These are phyloP conservation scores for Martiniozyma abietophila DNA, from an alignment of 805 yeast genomes.

Conservation along the genomic window DNA sequence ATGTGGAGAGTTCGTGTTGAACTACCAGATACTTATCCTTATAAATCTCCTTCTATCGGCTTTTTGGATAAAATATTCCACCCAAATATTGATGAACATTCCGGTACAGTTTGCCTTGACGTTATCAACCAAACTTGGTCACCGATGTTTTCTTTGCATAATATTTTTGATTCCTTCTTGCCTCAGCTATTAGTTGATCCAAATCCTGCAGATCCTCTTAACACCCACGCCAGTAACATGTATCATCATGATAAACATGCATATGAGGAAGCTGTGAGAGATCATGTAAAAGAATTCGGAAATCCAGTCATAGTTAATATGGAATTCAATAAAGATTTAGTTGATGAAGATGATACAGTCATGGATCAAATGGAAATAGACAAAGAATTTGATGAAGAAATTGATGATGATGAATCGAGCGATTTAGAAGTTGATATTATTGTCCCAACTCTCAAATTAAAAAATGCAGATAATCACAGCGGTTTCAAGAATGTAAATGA, in stretches of 20 bases:
- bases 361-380: background rate
- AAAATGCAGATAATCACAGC: too few species aligned
- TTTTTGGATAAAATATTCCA: conserved; percentile 86
- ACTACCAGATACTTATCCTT: conserved; percentile 91
- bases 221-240: conserved; percentile 79
- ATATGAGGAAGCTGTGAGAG: conserved; percentile 62
- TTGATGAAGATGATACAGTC: conserved; percentile 31
- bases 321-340: conserved; percentile 17
- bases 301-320: conserved; percentile 26
- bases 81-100: conserved; percentile 87
- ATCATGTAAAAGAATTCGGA: conserved; percentile 68
- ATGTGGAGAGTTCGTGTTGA: conserved; percentile 88
- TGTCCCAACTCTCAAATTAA: too few species aligned
- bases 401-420: conserved; percentile 3
- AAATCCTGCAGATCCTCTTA: conserved; percentile 89
- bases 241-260: conserved; percentile 57
- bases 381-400: background rate
- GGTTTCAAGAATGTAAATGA: too few species aligned
- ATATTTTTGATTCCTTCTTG: conserved; percentile 84
- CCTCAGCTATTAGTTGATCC: conserved; percentile 91
- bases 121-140: conserved; percentile 98
- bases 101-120: conserved; percentile 90
- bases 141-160: conserved; percentile 88
- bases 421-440: conserved; percentile 6
- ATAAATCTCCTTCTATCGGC: conserved; percentile 92